A percentile compares a stretch with the other conserved stretches of the same genome.
Conservation (phyloP, 352 stramenopile genomes). For the Peronospora destructor region DNA sequence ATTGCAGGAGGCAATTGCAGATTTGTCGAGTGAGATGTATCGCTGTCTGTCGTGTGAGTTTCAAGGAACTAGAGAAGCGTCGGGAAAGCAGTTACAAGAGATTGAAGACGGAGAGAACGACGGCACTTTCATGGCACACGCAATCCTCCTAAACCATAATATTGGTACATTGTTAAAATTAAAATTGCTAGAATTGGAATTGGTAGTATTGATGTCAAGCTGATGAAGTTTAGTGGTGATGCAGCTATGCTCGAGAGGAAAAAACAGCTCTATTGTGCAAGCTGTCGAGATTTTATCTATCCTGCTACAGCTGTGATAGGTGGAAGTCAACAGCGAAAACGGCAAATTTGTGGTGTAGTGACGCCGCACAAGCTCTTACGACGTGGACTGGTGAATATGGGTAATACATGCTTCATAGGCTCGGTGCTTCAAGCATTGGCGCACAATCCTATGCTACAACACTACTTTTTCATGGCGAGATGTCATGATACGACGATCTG, state of each 20-base stretch:
- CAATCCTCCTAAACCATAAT: constrained; percentile 50
- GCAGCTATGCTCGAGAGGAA: constrained; percentile 42
- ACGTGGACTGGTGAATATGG: constrained; percentile 75
- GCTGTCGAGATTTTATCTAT: constrained; percentile 60
- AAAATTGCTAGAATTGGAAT: too few relatives aligned
- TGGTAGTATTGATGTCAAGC: neutral
- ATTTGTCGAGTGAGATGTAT: constrained; percentile 26
- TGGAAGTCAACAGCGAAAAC: constrained; percentile 22
- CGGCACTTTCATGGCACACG: constrained; percentile 57
- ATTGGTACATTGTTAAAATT: constrained; percentile 31
- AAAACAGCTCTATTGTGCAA: constrained; percentile 48
- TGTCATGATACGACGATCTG: constrained; percentile 59
- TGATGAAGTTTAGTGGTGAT: neutral
- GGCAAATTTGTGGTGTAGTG: constrained; percentile 13
- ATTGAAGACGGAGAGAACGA: constrained; percentile 23
- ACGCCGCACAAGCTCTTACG: constrained; percentile 22
- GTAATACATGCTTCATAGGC: constrained; percentile 85
- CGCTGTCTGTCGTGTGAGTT: constrained; percentile 52
- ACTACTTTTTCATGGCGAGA: constrained; percentile 62
- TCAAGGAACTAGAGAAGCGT: constrained; percentile 30
- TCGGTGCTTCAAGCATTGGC: constrained; percentile 62
- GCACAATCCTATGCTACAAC: constrained; percentile 62
- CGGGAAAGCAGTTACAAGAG: constrained; percentile 14
- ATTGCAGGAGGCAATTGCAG: constrained; percentile 7
- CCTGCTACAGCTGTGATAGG: constrained; percentile 17